Conservation (phyloP, 148 eudicot genomes). For the Camellia sinensis region DNA sequence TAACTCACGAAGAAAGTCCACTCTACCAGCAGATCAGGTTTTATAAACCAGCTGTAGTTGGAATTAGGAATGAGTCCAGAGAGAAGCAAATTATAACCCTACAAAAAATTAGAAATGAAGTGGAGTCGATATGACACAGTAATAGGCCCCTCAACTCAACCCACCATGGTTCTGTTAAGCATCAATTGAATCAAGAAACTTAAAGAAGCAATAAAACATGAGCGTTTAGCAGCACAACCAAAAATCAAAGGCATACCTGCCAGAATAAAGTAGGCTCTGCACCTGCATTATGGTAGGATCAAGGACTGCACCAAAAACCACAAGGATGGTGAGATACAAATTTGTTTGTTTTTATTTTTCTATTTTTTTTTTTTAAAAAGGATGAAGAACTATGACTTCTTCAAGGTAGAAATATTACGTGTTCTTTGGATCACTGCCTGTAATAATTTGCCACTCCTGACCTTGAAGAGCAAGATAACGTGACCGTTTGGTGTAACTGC, state of each 20-base stretch:
- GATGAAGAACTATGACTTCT: background rate
- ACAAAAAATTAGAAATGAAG: background rate
- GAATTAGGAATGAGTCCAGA: background rate
- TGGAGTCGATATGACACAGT: background rate
- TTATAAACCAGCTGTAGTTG: background rate
- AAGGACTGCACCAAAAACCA: constrained; percentile 44
- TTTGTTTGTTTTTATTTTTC: background rate
- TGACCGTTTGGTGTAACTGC: no score
- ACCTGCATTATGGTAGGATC: constrained; percentile 74
- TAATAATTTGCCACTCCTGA: constrained; percentile 60
- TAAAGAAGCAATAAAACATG: background rate
- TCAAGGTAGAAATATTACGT: constrained; percentile 30
- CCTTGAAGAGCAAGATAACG: constrained; percentile 64
- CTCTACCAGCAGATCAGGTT: background rate
- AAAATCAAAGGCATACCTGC: constrained; percentile 42
- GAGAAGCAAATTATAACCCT: background rate
- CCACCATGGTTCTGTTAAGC: background rate
- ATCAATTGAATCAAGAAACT: background rate
- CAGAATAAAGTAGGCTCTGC: constrained; percentile 73
- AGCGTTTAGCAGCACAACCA: background rate
- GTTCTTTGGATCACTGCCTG: constrained; percentile 65
- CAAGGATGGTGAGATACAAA: background rate
- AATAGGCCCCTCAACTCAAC: background rate
- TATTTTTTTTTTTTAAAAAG: background rate
- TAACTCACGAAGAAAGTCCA: background rate